These are phyloP conservation scores for Salicornia ramosissima DNA, from an alignment of 148 eudicot species.

Conservation along the genomic window DNA sequence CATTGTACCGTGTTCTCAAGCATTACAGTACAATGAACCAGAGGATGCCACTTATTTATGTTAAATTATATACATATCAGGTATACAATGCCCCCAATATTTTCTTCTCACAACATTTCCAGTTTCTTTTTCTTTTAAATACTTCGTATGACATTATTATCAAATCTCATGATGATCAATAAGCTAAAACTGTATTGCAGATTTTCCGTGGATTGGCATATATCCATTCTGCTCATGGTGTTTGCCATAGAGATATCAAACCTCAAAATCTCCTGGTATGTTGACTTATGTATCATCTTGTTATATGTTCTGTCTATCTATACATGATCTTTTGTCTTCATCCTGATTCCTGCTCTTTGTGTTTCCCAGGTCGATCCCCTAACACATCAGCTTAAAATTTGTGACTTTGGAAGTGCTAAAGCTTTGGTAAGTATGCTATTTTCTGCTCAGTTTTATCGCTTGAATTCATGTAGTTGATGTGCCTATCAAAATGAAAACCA, in stretches of 20 bases:
- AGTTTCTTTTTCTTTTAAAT: background rate
- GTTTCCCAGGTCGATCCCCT: conserved; percentile 69
- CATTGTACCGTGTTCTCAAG: conserved; percentile 64
- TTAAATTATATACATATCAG: conserved; percentile 81
- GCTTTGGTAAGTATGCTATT: conserved; percentile 45
- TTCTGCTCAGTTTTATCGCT: background rate
- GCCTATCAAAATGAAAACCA: background rate
- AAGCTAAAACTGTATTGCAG: conserved; percentile 28
- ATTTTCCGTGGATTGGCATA: conserved; percentile 82
- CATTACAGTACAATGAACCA: conserved; percentile 60
- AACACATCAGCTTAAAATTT: conserved; percentile 86
- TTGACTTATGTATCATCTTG: background rate
- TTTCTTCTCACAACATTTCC: background rate
- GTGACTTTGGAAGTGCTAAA: conserved; percentile 96
- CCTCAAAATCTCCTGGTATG: conserved; percentile 54
- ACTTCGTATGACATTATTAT: background rate
- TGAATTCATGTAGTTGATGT: background rate
- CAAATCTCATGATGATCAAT: conserved; percentile 6
- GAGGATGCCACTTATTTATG: conserved; percentile 77
- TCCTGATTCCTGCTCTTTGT: background rate
- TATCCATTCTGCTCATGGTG: conserved; percentile 73
- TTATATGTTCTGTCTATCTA: background rate
- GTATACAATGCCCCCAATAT: conserved; percentile 35
- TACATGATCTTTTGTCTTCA: background rate
- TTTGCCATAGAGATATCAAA: conserved; percentile 80